phyloP scores from a whole-genome alignment of 768 basidiomycete genomes.

The Leccinum imitatum region DNA sequence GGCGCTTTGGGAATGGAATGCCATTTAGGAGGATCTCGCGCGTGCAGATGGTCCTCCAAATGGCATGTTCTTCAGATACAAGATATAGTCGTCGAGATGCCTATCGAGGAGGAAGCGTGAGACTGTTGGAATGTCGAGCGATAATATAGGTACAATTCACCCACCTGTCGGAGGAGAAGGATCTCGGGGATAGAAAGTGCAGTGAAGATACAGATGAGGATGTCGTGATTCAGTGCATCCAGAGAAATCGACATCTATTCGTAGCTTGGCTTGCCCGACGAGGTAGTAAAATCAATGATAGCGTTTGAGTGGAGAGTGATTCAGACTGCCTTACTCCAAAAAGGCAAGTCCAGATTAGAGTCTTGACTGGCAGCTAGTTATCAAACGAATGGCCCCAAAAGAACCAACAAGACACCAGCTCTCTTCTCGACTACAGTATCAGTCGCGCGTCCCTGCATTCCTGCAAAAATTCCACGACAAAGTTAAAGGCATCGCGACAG shows the following conservation, averaged over 20 bases:
- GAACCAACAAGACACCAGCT: conserved; percentile 73
- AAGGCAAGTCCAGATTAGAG: conserved; percentile 17
- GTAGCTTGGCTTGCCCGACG: background rate
- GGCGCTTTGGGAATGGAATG: conserved; percentile 48
- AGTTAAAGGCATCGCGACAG: conserved; percentile 51
- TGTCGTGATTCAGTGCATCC: conserved; percentile 37
- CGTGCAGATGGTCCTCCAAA: conserved; percentile 55
- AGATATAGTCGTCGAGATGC: conserved; percentile 48
- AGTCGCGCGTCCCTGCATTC: conserved; percentile 59
- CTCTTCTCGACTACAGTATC: conserved; percentile 68
- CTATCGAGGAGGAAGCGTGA: conserved; percentile 30
- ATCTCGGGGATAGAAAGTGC: conserved; percentile 42
- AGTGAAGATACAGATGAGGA: conserved; percentile 37
- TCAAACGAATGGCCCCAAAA: conserved; percentile 39
- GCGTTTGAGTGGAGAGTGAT: background rate
- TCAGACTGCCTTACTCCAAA: background rate
- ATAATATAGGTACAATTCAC: conserved; percentile 2
- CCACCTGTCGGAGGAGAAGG: conserved; percentile 43
- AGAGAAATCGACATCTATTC: conserved; percentile 20
- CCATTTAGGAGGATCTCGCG: conserved; percentile 43
- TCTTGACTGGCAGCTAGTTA: background rate
- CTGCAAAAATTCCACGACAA: conserved; percentile 64
- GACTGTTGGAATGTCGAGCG: background rate
- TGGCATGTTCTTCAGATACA: conserved; percentile 48
- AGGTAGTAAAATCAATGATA: background rate